Conservation (phyloP, 2,329 filamentous ascomycete species). For the Aspergillus awamori region DNA sequence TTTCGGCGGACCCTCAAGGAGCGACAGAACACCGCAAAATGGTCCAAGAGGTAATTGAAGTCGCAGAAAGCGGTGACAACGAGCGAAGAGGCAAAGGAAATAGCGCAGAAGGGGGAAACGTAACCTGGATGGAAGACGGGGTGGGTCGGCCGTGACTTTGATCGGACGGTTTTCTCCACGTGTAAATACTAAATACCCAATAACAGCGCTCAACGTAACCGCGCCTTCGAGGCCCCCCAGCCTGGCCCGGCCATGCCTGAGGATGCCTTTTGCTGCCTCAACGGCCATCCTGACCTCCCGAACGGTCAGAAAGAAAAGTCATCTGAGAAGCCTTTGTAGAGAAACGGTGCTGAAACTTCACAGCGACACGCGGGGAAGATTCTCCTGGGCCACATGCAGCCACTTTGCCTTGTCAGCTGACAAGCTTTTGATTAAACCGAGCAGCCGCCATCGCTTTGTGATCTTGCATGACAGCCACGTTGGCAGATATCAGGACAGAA, state of each 20-base stretch:
- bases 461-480: neutral
- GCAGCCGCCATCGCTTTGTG: neutral
- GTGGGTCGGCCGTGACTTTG: conserved; percentile 17
- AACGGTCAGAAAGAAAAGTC: neutral
- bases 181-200: conserved; percentile 12
- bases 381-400: neutral
- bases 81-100: conserved; percentile 1
- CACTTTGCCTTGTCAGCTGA: neutral
- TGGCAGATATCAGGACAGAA: neutral
- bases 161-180: conserved; percentile 18
- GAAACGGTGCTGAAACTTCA: too few relatives aligned
- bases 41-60: neutral
- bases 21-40: neutral
- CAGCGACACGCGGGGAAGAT: neutral
- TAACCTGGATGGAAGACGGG: conserved; percentile 12
- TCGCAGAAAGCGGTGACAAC: neutral
- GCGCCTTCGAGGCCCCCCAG: conserved; percentile 6
- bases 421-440: neutral
- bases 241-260: neutral
- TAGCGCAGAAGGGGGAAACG: conserved; percentile 14
- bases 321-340: too few relatives aligned
- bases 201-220: neutral
- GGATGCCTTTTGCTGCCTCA: neutral
- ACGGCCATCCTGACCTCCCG: neutral
- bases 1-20: neutral